Evolutionary conservation across 257 asterid species (phyloP).

Genomic region (Gentiana macrophylla): DNA sequence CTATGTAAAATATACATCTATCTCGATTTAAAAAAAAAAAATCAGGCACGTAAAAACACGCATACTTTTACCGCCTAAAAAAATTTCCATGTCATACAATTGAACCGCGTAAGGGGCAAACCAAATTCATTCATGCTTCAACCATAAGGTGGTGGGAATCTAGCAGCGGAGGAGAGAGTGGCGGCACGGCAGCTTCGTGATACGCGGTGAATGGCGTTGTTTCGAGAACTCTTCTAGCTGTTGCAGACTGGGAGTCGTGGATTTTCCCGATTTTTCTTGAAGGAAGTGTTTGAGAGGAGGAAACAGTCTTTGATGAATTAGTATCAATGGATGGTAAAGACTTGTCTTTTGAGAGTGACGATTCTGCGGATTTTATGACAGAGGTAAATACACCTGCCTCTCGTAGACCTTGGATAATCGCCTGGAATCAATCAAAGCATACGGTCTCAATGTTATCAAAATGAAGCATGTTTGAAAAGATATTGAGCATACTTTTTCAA

Average conservation of each 20-base stretch:
- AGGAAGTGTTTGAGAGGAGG: constrained; percentile 31
- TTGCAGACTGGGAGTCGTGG: constrained; percentile 26
- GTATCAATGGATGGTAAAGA: constrained; percentile 53
- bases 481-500: too few species aligned
- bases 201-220: constrained; percentile 3
- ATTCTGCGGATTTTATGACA: constrained; percentile 49
- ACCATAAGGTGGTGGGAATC: constrained; percentile 33
- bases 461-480: too few species aligned
- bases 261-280: constrained; percentile 63
- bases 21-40: too few species aligned
- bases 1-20: too few species aligned
- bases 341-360: constrained; percentile 46
- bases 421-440: constrained; percentile 31
- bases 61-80: too few species aligned
- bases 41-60: too few species aligned
- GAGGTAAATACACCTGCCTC: constrained; percentile 73
- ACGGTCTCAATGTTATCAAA: too few species aligned
- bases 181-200: constrained; percentile 66
- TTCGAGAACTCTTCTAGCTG: constrained; percentile 48
- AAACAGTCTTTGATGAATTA: constrained; percentile 46
- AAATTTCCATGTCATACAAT: too few species aligned
- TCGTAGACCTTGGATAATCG: constrained; percentile 77
- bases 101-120: too few species aligned
- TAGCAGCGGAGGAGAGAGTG: constrained; percentile 63
- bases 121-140: constrained; percentile 29